Conservation (phyloP, 345 rosid species). For the Streptanthus diversifolius region DNA sequence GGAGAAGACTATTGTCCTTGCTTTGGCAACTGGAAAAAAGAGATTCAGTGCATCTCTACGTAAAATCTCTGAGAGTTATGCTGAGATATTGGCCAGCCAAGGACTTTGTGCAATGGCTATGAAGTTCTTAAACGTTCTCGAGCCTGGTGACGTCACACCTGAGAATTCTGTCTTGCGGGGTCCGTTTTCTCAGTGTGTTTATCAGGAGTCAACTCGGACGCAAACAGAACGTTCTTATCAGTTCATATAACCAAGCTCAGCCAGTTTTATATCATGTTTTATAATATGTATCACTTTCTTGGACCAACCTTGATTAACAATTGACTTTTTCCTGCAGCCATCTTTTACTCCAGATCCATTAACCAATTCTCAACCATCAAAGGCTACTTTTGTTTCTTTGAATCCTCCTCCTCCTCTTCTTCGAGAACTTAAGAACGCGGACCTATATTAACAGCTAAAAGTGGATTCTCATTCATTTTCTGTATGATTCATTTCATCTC, state of each 20-base stretch:
- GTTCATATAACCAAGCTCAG: background rate
- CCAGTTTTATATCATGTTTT: background rate
- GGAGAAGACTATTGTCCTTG: background rate
- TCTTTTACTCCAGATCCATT: background rate
- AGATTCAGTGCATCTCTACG: background rate
- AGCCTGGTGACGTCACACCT: background rate
- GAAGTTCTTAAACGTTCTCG: background rate
- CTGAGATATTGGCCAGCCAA: background rate
- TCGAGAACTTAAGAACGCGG: no score
- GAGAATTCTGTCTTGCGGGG: background rate
- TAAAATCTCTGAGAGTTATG: background rate
- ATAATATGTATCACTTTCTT: background rate
- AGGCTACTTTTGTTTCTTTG: background rate
- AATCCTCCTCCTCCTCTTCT: background rate
- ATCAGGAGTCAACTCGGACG: background rate
- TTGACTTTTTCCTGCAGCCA: background rate
- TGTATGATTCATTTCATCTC: background rate
- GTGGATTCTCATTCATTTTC: background rate
- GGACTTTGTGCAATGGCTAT: background rate
- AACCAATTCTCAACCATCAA: background rate
- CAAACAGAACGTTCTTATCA: background rate
- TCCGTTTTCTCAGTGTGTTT: background rate
- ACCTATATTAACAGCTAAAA: background rate
- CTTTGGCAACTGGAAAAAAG: background rate
- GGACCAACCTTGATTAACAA: background rate